A percentile compares a stretch with the other conserved stretches of the same genome.
These are phyloP conservation scores for Saccharomycopsis hybrid DNA, from an alignment of 1,139 yeast genomes.

Conservation along the genomic window DNA sequence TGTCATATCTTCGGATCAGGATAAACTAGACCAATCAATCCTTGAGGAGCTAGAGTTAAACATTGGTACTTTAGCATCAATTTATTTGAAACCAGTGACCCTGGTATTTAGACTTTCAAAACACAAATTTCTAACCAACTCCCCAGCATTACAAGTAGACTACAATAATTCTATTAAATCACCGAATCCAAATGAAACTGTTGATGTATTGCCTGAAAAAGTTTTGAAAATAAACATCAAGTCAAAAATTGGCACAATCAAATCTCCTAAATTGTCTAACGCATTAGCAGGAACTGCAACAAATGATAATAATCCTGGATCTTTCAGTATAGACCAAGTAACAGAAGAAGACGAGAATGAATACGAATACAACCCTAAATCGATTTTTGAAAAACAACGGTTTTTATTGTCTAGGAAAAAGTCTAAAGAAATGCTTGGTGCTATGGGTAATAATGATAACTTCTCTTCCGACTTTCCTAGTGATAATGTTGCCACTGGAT, in stretches of 20 bases:
- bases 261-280: conserved; percentile 18
- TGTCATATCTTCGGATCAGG: conserved; percentile 59
- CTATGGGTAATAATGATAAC: too few relatives aligned
- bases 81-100: conserved; percentile 75
- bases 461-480: too few relatives aligned
- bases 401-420: conserved; percentile 1
- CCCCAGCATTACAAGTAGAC: conserved; percentile 50
- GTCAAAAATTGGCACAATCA: conserved; percentile 17
- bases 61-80: conserved; percentile 77
- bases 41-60: conserved; percentile 78
- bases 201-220: conserved; percentile 6
- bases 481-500: background rate
- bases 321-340: background rate
- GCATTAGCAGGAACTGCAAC: too few relatives aligned
- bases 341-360: background rate
- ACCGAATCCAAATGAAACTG: conserved; percentile 5
- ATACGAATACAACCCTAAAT: conserved; percentile 8
- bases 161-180: conserved; percentile 20
- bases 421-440: background rate
- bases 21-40: conserved; percentile 60
- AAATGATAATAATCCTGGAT: background rate
- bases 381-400: conserved; percentile 8
- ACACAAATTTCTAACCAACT: conserved; percentile 43
- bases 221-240: conserved; percentile 16
- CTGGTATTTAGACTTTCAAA: conserved; percentile 70